Evolutionary conservation across 257 asterid species (phyloP).

Genomic region (Solanum stenotomum): DNA sequence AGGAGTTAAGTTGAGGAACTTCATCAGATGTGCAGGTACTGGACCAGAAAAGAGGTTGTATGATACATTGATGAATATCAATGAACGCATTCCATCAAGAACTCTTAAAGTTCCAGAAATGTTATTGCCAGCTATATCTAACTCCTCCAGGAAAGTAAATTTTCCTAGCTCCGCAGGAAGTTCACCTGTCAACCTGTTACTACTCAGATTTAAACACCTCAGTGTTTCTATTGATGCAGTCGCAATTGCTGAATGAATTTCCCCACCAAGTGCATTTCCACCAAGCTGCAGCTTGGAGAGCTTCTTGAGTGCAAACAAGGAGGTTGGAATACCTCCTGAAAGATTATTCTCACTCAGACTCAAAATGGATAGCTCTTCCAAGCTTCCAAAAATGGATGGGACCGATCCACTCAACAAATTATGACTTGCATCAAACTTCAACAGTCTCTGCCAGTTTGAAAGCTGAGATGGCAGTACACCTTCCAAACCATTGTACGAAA

Average conservation of each 20-base stretch:
- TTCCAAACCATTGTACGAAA: conserved; percentile 52
- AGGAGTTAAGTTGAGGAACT: conserved; percentile 34
- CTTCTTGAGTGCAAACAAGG: conserved; percentile 44
- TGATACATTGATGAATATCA: conserved; percentile 46
- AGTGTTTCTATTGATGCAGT: conserved; percentile 31
- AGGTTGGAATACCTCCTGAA: conserved; percentile 38
- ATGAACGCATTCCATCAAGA: conserved; percentile 34
- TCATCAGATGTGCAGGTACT: conserved; percentile 32
- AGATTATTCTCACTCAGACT: conserved; percentile 52
- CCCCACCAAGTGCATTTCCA: conserved; percentile 53
- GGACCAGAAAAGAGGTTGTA: conserved; percentile 54
- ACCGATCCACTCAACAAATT: conserved; percentile 57
- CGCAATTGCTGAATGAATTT: conserved; percentile 30
- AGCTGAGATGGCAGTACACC: conserved; percentile 44
- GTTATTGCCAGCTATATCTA: conserved; percentile 53
- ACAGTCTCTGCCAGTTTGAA: conserved; percentile 42
- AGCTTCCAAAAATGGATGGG: conserved; percentile 38
- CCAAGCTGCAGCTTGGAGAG: conserved; percentile 56
- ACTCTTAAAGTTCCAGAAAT: conserved; percentile 49
- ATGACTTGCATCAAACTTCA: conserved; percentile 40
- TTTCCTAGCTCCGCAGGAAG: conserved; percentile 52
- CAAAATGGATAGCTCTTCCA: conserved; percentile 37
- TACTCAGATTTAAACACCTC: conserved; percentile 53
- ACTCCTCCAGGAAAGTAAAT: conserved; percentile 49
- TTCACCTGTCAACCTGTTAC: conserved; percentile 39